These are phyloP conservation scores for Boletellus emodensis DNA, from an alignment of 768 basidiomycete species.

Conservation along the genomic window DNA sequence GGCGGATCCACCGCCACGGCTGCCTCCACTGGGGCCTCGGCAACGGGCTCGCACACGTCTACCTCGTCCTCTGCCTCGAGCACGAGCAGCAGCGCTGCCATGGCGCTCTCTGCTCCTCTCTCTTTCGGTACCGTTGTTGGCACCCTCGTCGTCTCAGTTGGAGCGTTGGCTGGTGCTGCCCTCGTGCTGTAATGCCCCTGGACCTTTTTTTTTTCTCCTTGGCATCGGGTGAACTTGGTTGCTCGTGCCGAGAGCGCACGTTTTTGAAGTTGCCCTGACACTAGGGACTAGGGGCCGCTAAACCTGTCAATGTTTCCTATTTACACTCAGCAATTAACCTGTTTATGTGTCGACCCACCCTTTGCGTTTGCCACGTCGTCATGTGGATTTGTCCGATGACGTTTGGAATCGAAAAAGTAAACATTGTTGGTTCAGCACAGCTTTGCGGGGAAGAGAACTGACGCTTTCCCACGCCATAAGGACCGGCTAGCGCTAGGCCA, in stretches of 20 bases:
- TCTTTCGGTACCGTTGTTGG: slow-evolving; percentile 18
- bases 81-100: slow-evolving; percentile 15
- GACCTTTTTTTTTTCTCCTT: not conserved
- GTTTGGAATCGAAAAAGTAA: not conserved
- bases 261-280: too few species aligned
- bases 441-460: slow-evolving; percentile 1
- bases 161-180: slow-evolving; percentile 23
- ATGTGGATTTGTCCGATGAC: not conserved
- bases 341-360: not conserved
- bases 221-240: not conserved
- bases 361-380: not conserved
- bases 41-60: not conserved
- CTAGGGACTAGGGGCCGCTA: too few species aligned
- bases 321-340: not conserved
- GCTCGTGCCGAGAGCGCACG: not conserved
- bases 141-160: slow-evolving; percentile 24
- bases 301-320: not conserved
- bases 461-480: not conserved
- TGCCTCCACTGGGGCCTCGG: not conserved
- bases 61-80: not conserved
- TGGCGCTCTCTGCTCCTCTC: slow-evolving; percentile 11
- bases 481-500: not conserved
- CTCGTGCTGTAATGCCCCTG: slow-evolving; percentile 16
- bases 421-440: slow-evolving; percentile 1
- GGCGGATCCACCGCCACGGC: not conserved